phyloP scores from a whole-genome alignment of 2,329 filamentous ascomycete species.

The Arthrobotrys entomopaga region DNA sequence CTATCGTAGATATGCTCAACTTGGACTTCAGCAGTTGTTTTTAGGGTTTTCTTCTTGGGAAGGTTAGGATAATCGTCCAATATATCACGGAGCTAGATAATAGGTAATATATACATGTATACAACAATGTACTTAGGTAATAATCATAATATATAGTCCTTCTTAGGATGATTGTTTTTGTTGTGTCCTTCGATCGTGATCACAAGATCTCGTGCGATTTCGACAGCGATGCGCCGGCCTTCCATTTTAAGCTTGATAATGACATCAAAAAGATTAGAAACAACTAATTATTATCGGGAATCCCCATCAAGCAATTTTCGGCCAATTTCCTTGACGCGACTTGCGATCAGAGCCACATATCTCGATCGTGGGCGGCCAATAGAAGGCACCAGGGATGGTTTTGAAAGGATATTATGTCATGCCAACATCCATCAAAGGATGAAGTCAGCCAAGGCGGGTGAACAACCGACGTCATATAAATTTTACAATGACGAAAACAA shows the following conservation, averaged over 20 bases:
- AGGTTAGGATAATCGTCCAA: background rate
- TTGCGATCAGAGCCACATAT: slow-evolving; percentile 22
- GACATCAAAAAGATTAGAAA: slow-evolving; percentile 26
- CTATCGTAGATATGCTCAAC: slow-evolving; percentile 54
- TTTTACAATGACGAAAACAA: slow-evolving; percentile 39
- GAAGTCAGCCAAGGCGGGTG: slow-evolving; percentile 26
- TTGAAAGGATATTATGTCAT: slow-evolving; percentile 32
- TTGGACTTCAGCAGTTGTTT: slow-evolving; percentile 54
- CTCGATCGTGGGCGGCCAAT: slow-evolving; percentile 32
- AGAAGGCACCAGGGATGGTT: background rate
- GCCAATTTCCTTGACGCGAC: background rate
- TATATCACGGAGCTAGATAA: too few species aligned
- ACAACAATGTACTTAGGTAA: background rate
- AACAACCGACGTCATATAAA: slow-evolving; percentile 38
- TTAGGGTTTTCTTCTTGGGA: slow-evolving; percentile 7
- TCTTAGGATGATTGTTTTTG: too few species aligned
- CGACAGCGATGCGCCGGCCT: background rate
- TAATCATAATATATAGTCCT: background rate
- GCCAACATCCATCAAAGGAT: background rate
- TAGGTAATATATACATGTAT: too few species aligned
- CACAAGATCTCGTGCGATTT: background rate
- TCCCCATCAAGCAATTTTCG: slow-evolving; percentile 33
- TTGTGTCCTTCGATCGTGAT: background rate
- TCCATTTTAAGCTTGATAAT: slow-evolving; percentile 19
- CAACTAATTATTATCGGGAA: slow-evolving; percentile 21